These are phyloP conservation scores for Tinospora cordifolia DNA, from an alignment of 164 flowering plant species.

Conservation along the genomic window DNA sequence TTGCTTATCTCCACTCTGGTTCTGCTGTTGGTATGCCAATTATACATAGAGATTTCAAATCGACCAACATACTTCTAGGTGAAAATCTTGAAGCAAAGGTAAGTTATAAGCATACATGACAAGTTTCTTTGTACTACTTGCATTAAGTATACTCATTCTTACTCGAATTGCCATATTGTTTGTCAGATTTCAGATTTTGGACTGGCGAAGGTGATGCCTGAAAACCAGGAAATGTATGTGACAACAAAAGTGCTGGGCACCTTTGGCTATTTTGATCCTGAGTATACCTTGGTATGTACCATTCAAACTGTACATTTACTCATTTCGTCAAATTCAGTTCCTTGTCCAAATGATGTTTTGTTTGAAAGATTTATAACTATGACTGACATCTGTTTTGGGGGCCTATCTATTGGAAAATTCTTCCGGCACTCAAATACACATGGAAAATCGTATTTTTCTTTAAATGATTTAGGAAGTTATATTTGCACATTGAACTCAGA, in stretches of 20 bases:
- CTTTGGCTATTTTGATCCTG: slow-evolving; percentile 95
- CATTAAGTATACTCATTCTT: background rate
- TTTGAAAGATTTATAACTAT: background rate
- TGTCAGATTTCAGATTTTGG: slow-evolving; percentile 90
- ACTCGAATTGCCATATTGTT: background rate
- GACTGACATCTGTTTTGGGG: background rate
- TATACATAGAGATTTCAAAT: slow-evolving; percentile 92
- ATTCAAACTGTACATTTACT: background rate
- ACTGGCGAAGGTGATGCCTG: slow-evolving; percentile 94
- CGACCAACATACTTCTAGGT: slow-evolving; percentile 76
- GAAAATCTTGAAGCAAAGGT: slow-evolving; percentile 85
- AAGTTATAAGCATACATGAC: slow-evolving; percentile 3
- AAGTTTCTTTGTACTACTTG: background rate
- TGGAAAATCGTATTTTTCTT: background rate
- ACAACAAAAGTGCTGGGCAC: slow-evolving; percentile 87
- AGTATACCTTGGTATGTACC: slow-evolving; percentile 74
- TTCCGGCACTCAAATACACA: background rate
- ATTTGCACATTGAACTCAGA: slow-evolving; percentile 37
- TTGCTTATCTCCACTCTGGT: slow-evolving; percentile 89
- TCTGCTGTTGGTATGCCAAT: slow-evolving; percentile 78
- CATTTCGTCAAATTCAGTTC: background rate
- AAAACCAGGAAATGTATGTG: slow-evolving; percentile 65
- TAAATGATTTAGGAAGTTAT: slow-evolving; percentile 4
- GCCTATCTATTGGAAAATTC: background rate
- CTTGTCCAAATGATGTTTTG: background rate